Conservation (phyloP, 2,329 filamentous ascomycete genomes). For the Xylariaceae sp. region DNA sequence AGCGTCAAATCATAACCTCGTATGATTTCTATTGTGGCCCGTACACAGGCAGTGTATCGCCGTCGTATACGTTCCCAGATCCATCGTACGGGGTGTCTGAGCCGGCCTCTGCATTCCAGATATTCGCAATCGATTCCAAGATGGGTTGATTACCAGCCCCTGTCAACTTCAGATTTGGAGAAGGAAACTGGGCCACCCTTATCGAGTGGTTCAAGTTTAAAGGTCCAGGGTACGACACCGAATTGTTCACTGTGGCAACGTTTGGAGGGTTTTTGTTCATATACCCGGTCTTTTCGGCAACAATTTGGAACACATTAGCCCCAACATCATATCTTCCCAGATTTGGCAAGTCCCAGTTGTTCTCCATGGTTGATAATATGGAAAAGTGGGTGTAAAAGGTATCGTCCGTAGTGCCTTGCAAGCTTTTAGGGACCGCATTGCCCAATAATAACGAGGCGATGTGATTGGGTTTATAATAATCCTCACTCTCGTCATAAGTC, state of each 20-base stretch:
- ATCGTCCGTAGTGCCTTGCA: constrained; percentile 63
- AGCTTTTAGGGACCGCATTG: constrained; percentile 60
- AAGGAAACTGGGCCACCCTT: constrained; percentile 32
- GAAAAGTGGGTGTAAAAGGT: constrained; percentile 64
- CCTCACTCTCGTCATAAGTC: constrained; percentile 75
- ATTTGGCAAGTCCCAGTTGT: constrained; percentile 62
- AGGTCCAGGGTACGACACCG: constrained; percentile 40
- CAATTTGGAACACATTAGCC: constrained; percentile 53
- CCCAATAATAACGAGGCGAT: constrained; percentile 70
- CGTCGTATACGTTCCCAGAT: constrained; percentile 41
- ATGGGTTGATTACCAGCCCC: constrained; percentile 42
- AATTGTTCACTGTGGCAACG: constrained; percentile 34
- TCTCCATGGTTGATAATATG: constrained; percentile 51
- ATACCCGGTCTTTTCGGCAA: constrained; percentile 58
- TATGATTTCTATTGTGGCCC: constrained; percentile 26
- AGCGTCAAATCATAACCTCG: neutral
- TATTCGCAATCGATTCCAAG: constrained; percentile 29
- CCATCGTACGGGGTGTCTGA: constrained; percentile 43
- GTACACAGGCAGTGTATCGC: constrained; percentile 38
- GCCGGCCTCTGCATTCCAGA: constrained; percentile 29
- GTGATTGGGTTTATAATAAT: constrained; percentile 63
- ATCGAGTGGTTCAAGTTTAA: constrained; percentile 34
- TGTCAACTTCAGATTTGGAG: constrained; percentile 40
- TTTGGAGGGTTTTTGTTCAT: constrained; percentile 36
- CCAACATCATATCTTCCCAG: constrained; percentile 32